Evolutionary conservation across 192 early-diverging fungal genomes (phyloP), one percentile per base, ranked within the genome.

Genomic region (Coemansia sp.): DNA sequence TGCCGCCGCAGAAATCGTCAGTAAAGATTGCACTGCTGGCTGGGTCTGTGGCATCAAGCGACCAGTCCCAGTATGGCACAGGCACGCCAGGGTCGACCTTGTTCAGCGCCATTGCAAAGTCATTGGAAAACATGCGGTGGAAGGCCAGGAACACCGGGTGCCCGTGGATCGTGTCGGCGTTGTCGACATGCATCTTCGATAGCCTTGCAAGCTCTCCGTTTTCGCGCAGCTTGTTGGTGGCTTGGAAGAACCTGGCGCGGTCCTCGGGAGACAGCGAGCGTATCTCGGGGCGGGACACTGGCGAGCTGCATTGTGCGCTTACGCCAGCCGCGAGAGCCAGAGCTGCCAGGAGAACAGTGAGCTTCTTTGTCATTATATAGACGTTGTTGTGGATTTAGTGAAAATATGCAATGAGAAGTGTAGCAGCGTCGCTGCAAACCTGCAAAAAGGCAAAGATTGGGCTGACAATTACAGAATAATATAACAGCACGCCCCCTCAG

Each of bases 21-120:
- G 84, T 72, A 29, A 75, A 69, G 27, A 70, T 25, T 0, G 57
- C 60, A 38, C 84, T 76, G 0, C 55, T 11, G 29, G 55, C 47
- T 8, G 78, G 84, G 29, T 74, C 64, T 20, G 56, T 78, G 13
- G 81, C 75, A 54, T 82, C 81, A 8, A 82, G 55, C 8, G 75
- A 74, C 81, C 81, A 82, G 65, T 82, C 81, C 81, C 81, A 82
- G 64, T 82, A 82, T 7, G 75, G 81, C 19, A 78, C 77, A 2
- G 69, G 60, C 41, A 81, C 74, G 28, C 70, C 75, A 1, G 84
- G 75, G 29, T 84, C 75, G 10, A 78, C 66, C 31, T 57, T 64
- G 55, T 82, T 72, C 6, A 88, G 66, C 0, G 72, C 82, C 2
- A 62, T 22, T 36, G 86, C 84, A 67, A 82, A 86, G 14, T 70